A percentile compares a stretch with the other conserved stretches of the same genome.
Evolutionary conservation across 371 early-diverging fungal species (phyloP).

Genomic region (Mortierella polycephala): DNA sequence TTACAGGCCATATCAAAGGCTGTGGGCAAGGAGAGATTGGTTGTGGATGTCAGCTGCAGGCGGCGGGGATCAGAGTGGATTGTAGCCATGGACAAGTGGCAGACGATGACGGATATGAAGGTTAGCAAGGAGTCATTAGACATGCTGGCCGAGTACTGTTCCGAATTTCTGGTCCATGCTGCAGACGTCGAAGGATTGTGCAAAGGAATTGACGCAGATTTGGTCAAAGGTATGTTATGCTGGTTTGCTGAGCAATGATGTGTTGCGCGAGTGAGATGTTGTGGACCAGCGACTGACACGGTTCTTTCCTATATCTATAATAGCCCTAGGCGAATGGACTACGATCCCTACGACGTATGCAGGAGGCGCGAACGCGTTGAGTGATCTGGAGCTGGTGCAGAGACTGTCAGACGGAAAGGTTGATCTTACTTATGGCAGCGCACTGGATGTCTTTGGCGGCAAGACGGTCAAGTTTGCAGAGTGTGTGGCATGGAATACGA

Average conservation of each 20-base stretch:
- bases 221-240: conserved; percentile 69
- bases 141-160: conserved; percentile 81
- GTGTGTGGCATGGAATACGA: conserved; percentile 81
- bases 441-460: conserved; percentile 98
- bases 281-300: not conserved
- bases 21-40: conserved; percentile 85
- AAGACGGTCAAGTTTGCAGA: conserved; percentile 82
- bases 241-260: not conserved
- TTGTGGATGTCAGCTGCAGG: conserved; percentile 95
- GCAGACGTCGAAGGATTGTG: conserved; percentile 98
- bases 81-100: conserved; percentile 98
- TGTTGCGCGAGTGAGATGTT: not conserved
- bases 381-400: conserved; percentile 85
- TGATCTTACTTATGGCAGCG: conserved; percentile 95
- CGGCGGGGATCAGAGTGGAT: conserved; percentile 80
- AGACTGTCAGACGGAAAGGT: conserved; percentile 85
- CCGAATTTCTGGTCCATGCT: conserved; percentile 97
- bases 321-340: conserved; percentile 85
- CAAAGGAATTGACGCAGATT: conserved; percentile 89
- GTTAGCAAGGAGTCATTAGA: conserved; percentile 75
- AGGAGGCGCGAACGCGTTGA: conserved; percentile 87
- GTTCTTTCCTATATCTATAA: not conserved
- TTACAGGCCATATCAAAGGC: conserved; percentile 66
- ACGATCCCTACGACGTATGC: conserved; percentile 95
- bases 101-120: conserved; percentile 90